Conservation (phyloP, 192 early-diverging fungal species). For the Paraglomus brasilianum region DNA sequence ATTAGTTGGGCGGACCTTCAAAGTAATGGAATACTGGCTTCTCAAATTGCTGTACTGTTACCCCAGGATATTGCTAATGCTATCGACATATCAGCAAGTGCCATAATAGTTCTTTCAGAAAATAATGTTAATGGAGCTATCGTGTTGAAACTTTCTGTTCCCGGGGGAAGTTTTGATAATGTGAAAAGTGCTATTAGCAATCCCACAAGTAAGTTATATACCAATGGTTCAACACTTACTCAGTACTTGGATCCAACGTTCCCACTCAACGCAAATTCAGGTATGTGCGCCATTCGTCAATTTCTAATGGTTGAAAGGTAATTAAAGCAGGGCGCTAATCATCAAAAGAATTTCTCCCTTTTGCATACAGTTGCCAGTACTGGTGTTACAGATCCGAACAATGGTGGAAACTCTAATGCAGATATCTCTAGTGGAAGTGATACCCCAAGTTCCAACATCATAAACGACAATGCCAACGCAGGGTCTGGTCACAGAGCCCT, state of each 20-base stretch:
- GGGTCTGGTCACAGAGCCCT: not conserved
- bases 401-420: no score
- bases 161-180: not conserved
- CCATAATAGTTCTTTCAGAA: not conserved
- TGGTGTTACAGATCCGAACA: no score
- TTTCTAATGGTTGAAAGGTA: no score
- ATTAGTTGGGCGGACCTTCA: slow-evolving; percentile 6
- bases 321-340: no score
- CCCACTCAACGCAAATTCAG: no score
- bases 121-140: slow-evolving; percentile 4
- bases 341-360: no score
- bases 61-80: not conserved
- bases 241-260: not conserved
- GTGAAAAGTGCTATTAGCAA: not conserved
- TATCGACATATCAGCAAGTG: not conserved
- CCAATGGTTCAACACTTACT: not conserved
- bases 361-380: no score
- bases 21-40: not conserved
- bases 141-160: slow-evolving; percentile 3
- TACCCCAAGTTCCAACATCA: no score
- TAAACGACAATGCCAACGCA: not conserved
- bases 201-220: slow-evolving; percentile 6
- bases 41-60: slow-evolving; percentile 11
- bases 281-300: no score
- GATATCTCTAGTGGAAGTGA: no score